Evolutionary conservation across 108 stramenopile species (phyloP).

Genomic region (Epithemia pelagica): DNA sequence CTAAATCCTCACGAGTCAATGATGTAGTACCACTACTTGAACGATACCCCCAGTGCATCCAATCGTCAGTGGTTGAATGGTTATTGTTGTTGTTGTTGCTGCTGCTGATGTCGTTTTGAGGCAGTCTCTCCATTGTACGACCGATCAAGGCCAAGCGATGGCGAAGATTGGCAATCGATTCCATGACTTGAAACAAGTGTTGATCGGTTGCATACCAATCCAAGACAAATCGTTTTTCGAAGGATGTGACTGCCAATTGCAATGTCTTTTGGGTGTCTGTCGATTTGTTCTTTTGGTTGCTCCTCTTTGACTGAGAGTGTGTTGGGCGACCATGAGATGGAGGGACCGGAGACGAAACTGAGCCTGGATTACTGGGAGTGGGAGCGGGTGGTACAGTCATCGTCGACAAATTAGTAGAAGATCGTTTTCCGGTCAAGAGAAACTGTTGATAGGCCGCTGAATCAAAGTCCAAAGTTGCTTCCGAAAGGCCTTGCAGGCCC

Average conservation of each 20-base stretch:
- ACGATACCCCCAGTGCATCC: not conserved
- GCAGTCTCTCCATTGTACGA: too few species aligned
- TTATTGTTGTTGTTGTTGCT: slow-evolving; percentile 10
- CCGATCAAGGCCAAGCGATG: slow-evolving; percentile 41
- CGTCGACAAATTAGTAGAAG: too few species aligned
- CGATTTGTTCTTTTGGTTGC: not conserved
- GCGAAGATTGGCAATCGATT: slow-evolving; percentile 57
- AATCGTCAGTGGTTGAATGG: not conserved
- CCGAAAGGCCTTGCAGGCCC: too few species aligned
- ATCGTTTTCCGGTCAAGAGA: too few species aligned
- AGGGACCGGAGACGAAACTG: too few species aligned
- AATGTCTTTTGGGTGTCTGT: not conserved
- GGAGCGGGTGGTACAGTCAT: too few species aligned
- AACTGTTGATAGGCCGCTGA: too few species aligned
- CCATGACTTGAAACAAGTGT: slow-evolving; percentile 39
- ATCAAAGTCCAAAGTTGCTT: too few species aligned
- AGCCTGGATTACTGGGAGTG: too few species aligned
- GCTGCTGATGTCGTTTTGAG: too few species aligned
- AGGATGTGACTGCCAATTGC: not conserved
- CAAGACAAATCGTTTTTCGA: slow-evolving; percentile 14
- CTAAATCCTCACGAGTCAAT: slow-evolving; percentile 32
- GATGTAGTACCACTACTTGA: not conserved
- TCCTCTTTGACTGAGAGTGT: too few species aligned
- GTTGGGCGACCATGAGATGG: too few species aligned
- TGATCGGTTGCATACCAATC: slow-evolving; percentile 58